Base-by-base conservation (phyloP, 306 rosid genomes). In the Sesbania bispinosa region DNA sequence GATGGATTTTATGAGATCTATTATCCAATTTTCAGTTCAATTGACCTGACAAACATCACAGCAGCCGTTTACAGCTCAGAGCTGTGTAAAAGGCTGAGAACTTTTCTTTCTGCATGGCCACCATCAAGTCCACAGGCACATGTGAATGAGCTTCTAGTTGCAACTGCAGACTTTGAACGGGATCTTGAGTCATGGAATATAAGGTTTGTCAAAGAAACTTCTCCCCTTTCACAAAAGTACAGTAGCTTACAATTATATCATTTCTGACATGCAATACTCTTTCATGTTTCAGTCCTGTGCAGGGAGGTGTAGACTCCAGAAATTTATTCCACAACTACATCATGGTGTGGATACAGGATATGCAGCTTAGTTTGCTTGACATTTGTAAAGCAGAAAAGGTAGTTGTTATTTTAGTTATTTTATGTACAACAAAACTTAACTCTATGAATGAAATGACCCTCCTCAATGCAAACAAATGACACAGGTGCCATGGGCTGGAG, bases 401-500 rank as follows among this genome's bases (percentile, higher is more conserved):
- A 83, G 42, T 8, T 16, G 10, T 38, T 68, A 35, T 32, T 68
- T 67, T 66, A 39, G 36, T 15, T 63, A 66, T 46, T 70, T 62
- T 45, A 53, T 73, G 54, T 74, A 13, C 53, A 62, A 57, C 29
- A 58, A 35, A 52, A 64, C 59, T 36, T 42, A 8, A 2, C 4
- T 52, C 29, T 43, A 55, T 10, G 19, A 66, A 27, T 30, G 32
- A 53, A 64, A 38, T 78, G 43, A 73, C 68, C 72, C 14, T 67
- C 76, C 61, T 70, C 30, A 13, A 30, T 83, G 47, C 51, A 65
- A 53, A 52, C 59, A 9, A 62, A 73, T 81, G 73, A 80, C 78
- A 50, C 83, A 94, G 98, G 92, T 89, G 54, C 97, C 97, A n/a
- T 94, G 97, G 98, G 85, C 95, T 65, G 98, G 98, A 69, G 96